Evolutionary conservation across 345 rosid genomes (phyloP).

Genomic region (Bruguiera gymnorhiza): DNA sequence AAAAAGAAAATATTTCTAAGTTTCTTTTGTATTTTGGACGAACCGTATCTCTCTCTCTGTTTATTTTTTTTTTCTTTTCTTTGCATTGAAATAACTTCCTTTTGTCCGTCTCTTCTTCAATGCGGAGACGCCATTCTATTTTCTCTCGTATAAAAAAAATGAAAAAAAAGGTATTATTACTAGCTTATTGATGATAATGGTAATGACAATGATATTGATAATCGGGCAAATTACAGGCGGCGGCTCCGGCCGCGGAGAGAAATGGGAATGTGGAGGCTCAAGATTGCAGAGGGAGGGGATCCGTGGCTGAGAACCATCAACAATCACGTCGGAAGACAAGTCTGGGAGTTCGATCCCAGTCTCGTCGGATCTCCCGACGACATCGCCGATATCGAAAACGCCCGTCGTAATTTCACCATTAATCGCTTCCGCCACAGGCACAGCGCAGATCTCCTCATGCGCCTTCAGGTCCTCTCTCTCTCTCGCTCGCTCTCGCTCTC

Average conservation of each 20-base stretch:
- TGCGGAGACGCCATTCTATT: no score
- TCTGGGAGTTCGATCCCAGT: slow-evolving; percentile 86
- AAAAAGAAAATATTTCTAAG: no score
- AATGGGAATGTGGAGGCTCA: slow-evolving; percentile 79
- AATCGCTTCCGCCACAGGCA: slow-evolving; percentile 67
- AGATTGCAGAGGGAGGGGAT: slow-evolving; percentile 72
- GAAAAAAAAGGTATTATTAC: no score
- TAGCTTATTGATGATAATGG: no score
- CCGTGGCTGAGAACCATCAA: slow-evolving; percentile 70
- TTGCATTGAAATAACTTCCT: no score
- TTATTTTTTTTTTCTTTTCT: no score
- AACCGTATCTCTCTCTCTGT: no score
- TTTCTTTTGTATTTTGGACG: no score
- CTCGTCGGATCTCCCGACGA: slow-evolving; percentile 56
- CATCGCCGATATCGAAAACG: slow-evolving; percentile 54
- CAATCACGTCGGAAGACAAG: slow-evolving; percentile 71
- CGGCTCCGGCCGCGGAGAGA: not conserved
- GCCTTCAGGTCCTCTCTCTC: slow-evolving; percentile 52
- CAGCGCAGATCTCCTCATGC: slow-evolving; percentile 87
- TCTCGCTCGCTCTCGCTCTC: not conserved
- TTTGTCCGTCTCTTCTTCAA: no score
- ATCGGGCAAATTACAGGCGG: no score
- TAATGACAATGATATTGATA: no score
- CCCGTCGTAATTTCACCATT: slow-evolving; percentile 45
- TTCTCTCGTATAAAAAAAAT: no score